Evolutionary conservation across 305 asterid genomes (phyloP).

Genomic region (Petunia hybrid): DNA sequence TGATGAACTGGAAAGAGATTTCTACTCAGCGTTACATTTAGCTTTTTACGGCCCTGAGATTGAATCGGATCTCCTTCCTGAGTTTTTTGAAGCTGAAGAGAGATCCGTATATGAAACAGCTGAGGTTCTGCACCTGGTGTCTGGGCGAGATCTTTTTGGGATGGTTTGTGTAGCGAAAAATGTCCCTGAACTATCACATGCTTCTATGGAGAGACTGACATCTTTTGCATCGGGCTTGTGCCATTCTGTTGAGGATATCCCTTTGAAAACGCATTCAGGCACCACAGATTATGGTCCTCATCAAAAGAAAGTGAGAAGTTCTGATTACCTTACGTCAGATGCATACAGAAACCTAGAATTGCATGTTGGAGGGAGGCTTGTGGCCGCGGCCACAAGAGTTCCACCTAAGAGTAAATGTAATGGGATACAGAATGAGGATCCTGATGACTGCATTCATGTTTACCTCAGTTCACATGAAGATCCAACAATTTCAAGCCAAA

Average conservation of each 20-base stretch:
- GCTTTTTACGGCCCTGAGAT: constrained; percentile 92
- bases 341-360: constrained; percentile 75
- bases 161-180: constrained; percentile 69
- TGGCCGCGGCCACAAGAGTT: constrained; percentile 80
- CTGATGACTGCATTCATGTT: constrained; percentile 68
- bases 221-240: constrained; percentile 43
- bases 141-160: constrained; percentile 93
- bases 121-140: constrained; percentile 91
- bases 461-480: constrained; percentile 58
- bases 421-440: constrained; percentile 47
- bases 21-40: constrained; percentile 78
- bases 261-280: constrained; percentile 38
- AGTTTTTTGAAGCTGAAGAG: constrained; percentile 92
- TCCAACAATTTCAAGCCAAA: constrained; percentile 34
- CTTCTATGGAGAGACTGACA: constrained; percentile 46
- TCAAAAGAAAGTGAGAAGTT: constrained; percentile 43
- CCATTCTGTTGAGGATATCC: constrained; percentile 39
- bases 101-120: constrained; percentile 67
- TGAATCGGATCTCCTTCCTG: constrained; percentile 83
- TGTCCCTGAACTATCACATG: constrained; percentile 56
- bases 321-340: constrained; percentile 51
- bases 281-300: constrained; percentile 39
- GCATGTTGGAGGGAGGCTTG: constrained; percentile 74
- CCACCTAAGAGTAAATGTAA: constrained; percentile 52
- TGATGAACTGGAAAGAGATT: constrained; percentile 76